Evolutionary conservation across 257 asterid species (phyloP), one percentile per base, ranked within the genome.

Genomic region (Gentiana straminea): DNA sequence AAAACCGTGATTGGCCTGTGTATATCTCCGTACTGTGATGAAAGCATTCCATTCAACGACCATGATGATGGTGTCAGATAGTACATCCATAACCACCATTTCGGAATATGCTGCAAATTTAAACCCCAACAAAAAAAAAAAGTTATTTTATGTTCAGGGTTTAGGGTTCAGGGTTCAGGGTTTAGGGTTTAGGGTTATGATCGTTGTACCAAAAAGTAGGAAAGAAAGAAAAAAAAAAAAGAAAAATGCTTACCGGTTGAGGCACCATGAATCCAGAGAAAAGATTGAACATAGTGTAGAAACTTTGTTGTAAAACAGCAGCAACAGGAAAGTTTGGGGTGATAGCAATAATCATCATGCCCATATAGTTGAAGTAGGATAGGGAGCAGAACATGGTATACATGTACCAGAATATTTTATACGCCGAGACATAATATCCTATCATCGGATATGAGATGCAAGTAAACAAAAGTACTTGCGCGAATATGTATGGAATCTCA

Each of bases 211-310:
- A 24, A 24, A 24, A 24, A 24, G 24, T 24, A 24, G 24, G 24
- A 24, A 24, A 24, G 24, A 24, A 24, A 24, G 24, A 24, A 24
- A 24, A 24, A 15, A 15, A 3, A 5, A 4, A 2, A 4, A 0
- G 9, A 41, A 7, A 39, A 51, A 5, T 35, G 24, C 82, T 74
- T 59, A 79, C 90, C 43, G 84, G 77, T 24, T 56, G 81, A 64
- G 87, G 92, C 54, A 83, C 71, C 68, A 80, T 56, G 71, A 70
- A 80, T 35, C 92, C 87, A 5, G 87, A 64, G 57, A 80, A 75
- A 2, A 83, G 72, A 52, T 76, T 69, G 62, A 73, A 63, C 65
- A 75, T 55, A 6, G 80, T 73, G 75, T 75, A 80, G 15, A 79
- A 67, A 33, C 78, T 70, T 10, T 87, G 73, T 63, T 77, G 84